These are phyloP conservation scores for Fusarium fujikuroi DNA, from an alignment of 2,329 filamentous ascomycete species.

Conservation along the genomic window DNA sequence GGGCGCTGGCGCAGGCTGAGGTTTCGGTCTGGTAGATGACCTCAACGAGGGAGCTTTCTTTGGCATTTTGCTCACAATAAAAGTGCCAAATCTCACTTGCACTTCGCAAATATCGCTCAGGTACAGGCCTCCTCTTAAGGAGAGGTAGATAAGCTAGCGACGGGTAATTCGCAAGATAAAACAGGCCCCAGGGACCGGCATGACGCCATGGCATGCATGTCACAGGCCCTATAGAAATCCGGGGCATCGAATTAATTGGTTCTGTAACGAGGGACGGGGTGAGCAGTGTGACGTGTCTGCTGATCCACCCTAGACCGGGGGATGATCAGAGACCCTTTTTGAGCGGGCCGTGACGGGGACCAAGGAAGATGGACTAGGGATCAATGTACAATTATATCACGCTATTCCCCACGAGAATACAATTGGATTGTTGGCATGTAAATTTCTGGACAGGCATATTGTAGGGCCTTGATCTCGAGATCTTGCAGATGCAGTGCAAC, in stretches of 20 bases:
- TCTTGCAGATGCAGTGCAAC: neutral
- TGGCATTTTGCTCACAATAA: slow-evolving; percentile 23
- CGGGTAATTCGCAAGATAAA: neutral
- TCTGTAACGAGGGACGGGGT: slow-evolving; percentile 7
- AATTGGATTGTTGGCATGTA: fast-evolving
- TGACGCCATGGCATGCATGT: slow-evolving; percentile 40
- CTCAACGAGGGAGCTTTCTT: slow-evolving; percentile 18
- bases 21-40: slow-evolving; percentile 33
- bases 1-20: slow-evolving; percentile 19
- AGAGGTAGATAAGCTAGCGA: neutral
- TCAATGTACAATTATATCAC: slow-evolving; percentile 28
- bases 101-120: neutral
- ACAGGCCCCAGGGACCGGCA: slow-evolving; percentile 14
- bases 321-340: slow-evolving; percentile 8
- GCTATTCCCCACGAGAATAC: fast-evolving
- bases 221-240: slow-evolving; percentile 24
- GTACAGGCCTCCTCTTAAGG: slow-evolving; percentile 2
- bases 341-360: slow-evolving; percentile 18
- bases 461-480: slow-evolving; percentile 10
- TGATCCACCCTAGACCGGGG: slow-evolving; percentile 36
- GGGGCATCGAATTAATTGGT: slow-evolving; percentile 30
- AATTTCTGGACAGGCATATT: neutral
- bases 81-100: neutral
- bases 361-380: slow-evolving; percentile 3
- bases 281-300: slow-evolving; percentile 42